Conservation (phyloP, 1,139 yeast genomes). For the Kurtzmaniella quercitrusa region DNA sequence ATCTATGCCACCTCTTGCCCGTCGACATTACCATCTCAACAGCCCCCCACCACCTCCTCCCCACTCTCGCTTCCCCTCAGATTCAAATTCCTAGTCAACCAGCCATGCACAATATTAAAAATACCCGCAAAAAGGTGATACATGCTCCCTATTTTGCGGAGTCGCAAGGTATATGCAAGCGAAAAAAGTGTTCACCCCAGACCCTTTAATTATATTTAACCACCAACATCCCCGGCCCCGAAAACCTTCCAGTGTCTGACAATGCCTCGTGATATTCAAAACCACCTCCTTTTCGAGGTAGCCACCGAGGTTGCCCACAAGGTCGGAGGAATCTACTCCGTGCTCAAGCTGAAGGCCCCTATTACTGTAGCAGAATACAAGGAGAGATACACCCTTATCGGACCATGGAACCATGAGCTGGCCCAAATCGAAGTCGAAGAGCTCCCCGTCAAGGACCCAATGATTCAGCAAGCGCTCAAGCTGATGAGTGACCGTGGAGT, state of each 20-base stretch:
- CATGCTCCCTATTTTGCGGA: neutral
- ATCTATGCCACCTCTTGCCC: too few relatives aligned
- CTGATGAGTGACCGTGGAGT: slow-evolving; percentile 81
- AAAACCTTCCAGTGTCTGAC: neutral
- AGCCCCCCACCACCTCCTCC: too few relatives aligned
- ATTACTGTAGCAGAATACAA: slow-evolving; percentile 92
- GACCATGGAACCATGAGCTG: slow-evolving; percentile 76
- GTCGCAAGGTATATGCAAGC: slow-evolving; percentile 1
- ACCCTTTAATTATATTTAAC: neutral
- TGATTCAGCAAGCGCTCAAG: slow-evolving; percentile 57
- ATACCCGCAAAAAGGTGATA: neutral
- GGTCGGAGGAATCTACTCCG: slow-evolving; percentile 97
- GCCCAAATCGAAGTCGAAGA: slow-evolving; percentile 95
- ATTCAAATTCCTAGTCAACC: neutral
- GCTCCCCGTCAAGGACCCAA: slow-evolving; percentile 62
- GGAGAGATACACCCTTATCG: slow-evolving; percentile 80
- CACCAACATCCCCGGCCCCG: neutral
- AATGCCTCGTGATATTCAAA: slow-evolving; percentile 73
- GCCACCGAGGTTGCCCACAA: slow-evolving; percentile 98
- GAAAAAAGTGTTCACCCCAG: neutral
- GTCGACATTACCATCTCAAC: too few relatives aligned
- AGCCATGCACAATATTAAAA: neutral
- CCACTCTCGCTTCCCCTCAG: neutral
- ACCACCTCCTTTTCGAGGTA: slow-evolving; percentile 85
- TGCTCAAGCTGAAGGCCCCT: slow-evolving; percentile 93